phyloP scores from a whole-genome alignment of 805 yeast species.

The Cyberlindnera sargentensis region DNA sequence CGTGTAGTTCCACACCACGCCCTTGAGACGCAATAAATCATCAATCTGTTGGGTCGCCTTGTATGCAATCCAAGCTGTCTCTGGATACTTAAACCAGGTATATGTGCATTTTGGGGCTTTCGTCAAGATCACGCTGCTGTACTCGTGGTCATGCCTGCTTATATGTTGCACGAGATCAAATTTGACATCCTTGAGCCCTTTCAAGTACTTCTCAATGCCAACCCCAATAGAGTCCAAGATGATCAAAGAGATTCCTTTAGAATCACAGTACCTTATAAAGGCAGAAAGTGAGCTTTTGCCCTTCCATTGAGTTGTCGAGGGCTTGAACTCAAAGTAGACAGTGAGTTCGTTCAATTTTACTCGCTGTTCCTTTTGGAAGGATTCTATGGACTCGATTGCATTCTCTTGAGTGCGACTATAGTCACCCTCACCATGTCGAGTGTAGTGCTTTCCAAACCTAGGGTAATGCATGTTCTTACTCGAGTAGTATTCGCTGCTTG shows the following conservation, averaged over 20 bases:
- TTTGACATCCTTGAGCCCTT: not conserved
- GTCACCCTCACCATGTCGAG: too few relatives aligned
- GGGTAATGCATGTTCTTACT: too few relatives aligned
- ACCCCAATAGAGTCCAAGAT: not conserved
- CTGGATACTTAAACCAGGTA: not conserved
- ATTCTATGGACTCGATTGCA: not conserved
- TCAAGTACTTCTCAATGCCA: not conserved
- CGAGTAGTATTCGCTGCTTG: too few relatives aligned
- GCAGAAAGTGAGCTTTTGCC: not conserved
- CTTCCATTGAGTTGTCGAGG: not conserved
- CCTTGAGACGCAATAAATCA: not conserved
- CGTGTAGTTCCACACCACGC: constrained; percentile 1
- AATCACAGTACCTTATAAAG: not conserved
- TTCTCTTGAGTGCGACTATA: too few relatives aligned
- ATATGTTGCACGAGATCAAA: not conserved
- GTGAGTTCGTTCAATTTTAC: not conserved
- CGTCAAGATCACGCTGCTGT: not conserved
- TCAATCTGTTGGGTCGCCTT: not conserved
- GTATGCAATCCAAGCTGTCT: not conserved
- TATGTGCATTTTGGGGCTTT: not conserved
- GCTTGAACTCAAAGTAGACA: not conserved
- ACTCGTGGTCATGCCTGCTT: not conserved
- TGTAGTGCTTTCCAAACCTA: too few relatives aligned
- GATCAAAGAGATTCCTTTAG: not conserved
- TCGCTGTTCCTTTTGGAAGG: not conserved